Evolutionary conservation across 495 filamentous ascomycete species (phyloP), one percentile per base, ranked within the genome.

Genomic region (Annulohypoxylon maeteangense): DNA sequence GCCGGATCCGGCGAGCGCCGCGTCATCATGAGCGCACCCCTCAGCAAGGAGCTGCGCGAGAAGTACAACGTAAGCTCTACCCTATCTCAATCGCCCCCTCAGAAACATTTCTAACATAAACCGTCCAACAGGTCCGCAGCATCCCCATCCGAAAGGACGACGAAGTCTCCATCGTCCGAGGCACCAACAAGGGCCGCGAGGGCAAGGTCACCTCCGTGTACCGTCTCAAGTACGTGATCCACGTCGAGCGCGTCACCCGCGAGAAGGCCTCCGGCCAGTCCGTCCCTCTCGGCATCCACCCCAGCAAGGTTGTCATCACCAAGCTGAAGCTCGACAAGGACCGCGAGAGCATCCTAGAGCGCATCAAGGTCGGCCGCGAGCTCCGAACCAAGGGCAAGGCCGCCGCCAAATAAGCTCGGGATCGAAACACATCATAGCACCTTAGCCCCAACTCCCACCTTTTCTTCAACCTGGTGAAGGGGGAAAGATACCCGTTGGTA

Each of bases 311-410:
- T 72, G 89, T 94, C 82, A 92, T 98, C 86, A 98, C 91, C 82
- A 97, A 98, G 88, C 87, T 99, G 80, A 96, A 98, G 90, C 85
- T 97, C 74, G 93, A 97, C 85, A 96, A 97, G 91, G 95, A 99
- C 85, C 92, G 95, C 76, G 95, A 98, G 87, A 86, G 85, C 81
- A 95, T 98, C 79, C 87, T 98, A 61, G 93, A 93, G 85, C 90
- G 95, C 82, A 91, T 90, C 79, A 88, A 85, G 78, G 84, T 88
- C 75, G 92, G 93, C 75, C 88, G 92, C 74, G 91, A 94, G 85
- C 86, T 87, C 76, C 84, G 81, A 59, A 77, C 78, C 56, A 89
- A 88, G 83, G 78, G 78, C 75, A 85, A 85, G 84, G 82, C 78
- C 73, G 75, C 75, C 34, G 65, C 70, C 74, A 78, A 78, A 74